Evolutionary conservation across 1,284 basidiomycete species (phyloP), one percentile per base, ranked within the genome.

Genomic region (Serendipita sp.): DNA sequence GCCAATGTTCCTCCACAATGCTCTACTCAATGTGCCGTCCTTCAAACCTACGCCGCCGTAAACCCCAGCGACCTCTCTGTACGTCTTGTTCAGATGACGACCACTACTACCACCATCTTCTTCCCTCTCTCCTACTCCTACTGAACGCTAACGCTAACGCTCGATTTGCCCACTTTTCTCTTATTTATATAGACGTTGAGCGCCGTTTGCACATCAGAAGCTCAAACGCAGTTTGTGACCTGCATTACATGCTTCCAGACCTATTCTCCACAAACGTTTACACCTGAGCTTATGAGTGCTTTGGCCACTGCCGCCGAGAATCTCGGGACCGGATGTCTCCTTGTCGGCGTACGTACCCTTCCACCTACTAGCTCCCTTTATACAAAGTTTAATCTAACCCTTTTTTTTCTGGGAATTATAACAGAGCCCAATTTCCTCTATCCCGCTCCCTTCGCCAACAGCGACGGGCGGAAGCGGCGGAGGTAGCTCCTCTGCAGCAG

Each of bases 181-280:
- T 5, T 13, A 38, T 38, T 13, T 13, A 13, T 38, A 6, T 38
- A 38, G 45, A 58, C 53, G 10, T 32, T 58, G 15, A 26, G 22
- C 30, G 22, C 53, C 8, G 53, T 34, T 5, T 58, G 53, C 53
- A 22, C 53, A 22, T 35, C 53, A n/a, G 8, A n/a, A 34, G 32
- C 53, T n/a, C 26, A 35, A n/a, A 4, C 12, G 8, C 10, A 8
- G 6, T 58, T 58, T 32, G 15, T 4, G 10, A 30, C 17, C 6
- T 58, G 53, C 53, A 58, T 58, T 8, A 30, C 29, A 10, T 58
- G 53, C 53, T 58, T 58, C 30, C 22, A 58, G n/a, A n/a, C 26
- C 17, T n/a, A 58, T 10, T 58, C 53, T 0, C 53, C 53, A 29
- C n/a, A 17, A 8, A 58, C 53, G 15, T 58, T 58, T 34, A 58